Base-by-base conservation (phyloP, 1,284 basidiomycete genomes). In the Coniferiporia sulphurascens region DNA sequence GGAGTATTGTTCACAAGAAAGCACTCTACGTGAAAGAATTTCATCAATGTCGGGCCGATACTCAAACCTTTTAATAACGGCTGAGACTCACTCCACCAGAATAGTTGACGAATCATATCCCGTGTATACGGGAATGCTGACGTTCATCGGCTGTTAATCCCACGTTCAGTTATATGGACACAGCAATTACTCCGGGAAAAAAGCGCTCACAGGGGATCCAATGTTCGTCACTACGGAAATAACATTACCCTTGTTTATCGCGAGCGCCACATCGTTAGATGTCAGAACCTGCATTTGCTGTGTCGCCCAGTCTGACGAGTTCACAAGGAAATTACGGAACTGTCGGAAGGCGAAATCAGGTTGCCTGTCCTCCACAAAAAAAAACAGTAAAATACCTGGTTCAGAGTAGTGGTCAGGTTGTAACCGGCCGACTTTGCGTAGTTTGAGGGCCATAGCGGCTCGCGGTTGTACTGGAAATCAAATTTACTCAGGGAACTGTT, bases 211-310 rank as follows among this genome's bases (percentile, higher is more conserved):
- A 15, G 86, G 85, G 60, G 85, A 87, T 19, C 87, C 87, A 63
- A 91, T 84, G 72, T 89, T 93, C 17, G 90, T 93, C 65, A 91
- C 66, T 35, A 91, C 75, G 12, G 83, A 79, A 55, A 93, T 73
- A 5, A 91, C 76, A 21, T 80, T 74, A 9, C 89, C 91, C 69
- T 91, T 92, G 69, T 83, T 79, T 63, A 93, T 77, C 4, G 84
- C 87, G 17, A 93, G 75, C 50, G 86, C 85, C 62, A 81, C 73
- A 10, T 74, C 67, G 41, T 82, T 82, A n/a, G 75, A 70, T 13
- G 81, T 77, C 21, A 93, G 71, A 32, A 93, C 79, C 63, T 83
- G 69, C 35, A 81, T 77, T 41, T 76, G 72, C 51, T 83, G 77
- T 36, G 80, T 76, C 7, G 83, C 70, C 85, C 88, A 93, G 58